Percentiles rank a stretch among this genome's conserved stretches.
Evolutionary conservation across 176 grass and related monocot genomes (phyloP).

Genomic region (Thalia dealbata): DNA sequence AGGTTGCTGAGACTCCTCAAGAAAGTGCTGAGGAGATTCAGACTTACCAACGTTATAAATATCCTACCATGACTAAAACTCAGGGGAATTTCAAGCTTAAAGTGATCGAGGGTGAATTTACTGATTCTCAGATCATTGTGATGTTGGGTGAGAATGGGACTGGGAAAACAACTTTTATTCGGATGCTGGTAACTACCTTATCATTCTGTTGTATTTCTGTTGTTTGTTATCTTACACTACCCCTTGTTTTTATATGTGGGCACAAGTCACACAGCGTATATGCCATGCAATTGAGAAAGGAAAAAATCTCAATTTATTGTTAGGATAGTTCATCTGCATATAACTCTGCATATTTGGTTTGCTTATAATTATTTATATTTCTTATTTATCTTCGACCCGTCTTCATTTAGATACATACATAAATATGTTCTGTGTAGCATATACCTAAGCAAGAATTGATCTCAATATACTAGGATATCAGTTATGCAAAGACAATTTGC

Average conservation of each 20-base stretch:
- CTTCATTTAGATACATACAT: not conserved
- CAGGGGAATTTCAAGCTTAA: slow-evolving; percentile 66
- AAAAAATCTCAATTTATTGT: too few species aligned
- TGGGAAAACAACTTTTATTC: slow-evolving; percentile 79
- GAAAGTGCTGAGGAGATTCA: slow-evolving; percentile 69
- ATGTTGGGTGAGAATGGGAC: slow-evolving; percentile 89
- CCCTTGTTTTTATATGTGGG: too few species aligned
- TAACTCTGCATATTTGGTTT: too few species aligned
- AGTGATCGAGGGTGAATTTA: slow-evolving; percentile 65
- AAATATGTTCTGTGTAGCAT: too few species aligned
- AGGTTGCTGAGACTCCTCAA: slow-evolving; percentile 67
- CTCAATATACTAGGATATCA: too few species aligned
- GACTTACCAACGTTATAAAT: slow-evolving; percentile 65
- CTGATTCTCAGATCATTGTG: slow-evolving; percentile 74
- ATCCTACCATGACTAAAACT: slow-evolving; percentile 88
- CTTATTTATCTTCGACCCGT: too few species aligned
- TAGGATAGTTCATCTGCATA: too few species aligned
- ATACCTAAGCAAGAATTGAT: too few species aligned
- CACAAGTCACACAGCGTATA: too few species aligned
- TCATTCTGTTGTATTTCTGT: not conserved
- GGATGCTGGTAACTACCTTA: slow-evolving; percentile 46
- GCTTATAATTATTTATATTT: too few species aligned
- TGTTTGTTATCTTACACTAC: not conserved
- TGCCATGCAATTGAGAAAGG: too few species aligned
- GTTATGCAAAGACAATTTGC: too few species aligned